phyloP scores from a whole-genome alignment of 2,329 filamentous ascomycete genomes.

The Ascochyta rabiei region DNA sequence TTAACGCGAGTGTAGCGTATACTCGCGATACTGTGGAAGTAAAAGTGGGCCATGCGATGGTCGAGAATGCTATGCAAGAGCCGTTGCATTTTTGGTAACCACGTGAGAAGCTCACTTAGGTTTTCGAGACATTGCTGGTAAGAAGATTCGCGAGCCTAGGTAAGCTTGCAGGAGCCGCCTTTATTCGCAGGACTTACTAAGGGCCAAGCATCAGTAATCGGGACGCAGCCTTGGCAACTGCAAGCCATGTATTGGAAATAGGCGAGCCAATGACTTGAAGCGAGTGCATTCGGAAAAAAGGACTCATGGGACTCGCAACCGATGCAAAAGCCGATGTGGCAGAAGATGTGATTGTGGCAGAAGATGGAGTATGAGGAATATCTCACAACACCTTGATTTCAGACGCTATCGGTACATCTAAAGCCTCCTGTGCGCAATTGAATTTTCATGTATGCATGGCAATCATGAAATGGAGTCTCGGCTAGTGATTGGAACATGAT shows the following conservation, averaged over 20 bases:
- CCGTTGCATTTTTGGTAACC: background rate
- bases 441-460: background rate
- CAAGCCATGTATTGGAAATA: constrained; percentile 14
- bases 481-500: constrained; percentile 1
- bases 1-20: background rate
- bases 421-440: constrained; percentile 4
- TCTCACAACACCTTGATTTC: background rate
- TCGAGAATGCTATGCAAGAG: background rate
- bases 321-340: background rate
- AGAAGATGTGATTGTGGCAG: background rate
- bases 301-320: background rate
- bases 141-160: background rate
- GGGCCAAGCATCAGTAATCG: constrained; percentile 7
- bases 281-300: background rate
- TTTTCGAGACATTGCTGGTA: background rate
- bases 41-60: background rate
- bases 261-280: background rate
- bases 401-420: background rate
- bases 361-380: background rate
- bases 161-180: background rate
- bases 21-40: background rate
- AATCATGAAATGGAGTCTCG: background rate
- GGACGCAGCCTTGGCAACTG: constrained; percentile 9
- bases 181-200: constrained; percentile 4
- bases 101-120: background rate